phyloP scores from a whole-genome alignment of 306 rosid species.

The Casuarina cunninghamiana region DNA sequence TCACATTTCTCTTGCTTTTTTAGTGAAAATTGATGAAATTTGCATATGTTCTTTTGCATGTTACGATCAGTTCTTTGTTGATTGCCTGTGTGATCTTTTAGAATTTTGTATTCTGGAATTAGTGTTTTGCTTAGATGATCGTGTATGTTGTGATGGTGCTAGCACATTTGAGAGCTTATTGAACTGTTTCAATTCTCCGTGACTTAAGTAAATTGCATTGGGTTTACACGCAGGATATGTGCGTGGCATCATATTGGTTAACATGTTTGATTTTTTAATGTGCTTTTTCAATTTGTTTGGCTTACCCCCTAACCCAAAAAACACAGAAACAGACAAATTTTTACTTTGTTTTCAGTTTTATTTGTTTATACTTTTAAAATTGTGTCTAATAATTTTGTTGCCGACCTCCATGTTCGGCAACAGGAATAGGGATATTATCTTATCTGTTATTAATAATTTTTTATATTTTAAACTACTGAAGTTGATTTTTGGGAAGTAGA shows the following conservation, averaged over 20 bases:
- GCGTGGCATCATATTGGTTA: background rate
- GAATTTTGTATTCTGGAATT: background rate
- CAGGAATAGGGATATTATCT: background rate
- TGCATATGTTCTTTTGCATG: background rate
- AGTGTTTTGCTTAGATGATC: background rate
- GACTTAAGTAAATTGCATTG: background rate
- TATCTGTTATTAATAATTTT: background rate
- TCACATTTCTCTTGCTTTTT: background rate
- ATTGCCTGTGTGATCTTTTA: background rate
- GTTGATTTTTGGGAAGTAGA: background rate
- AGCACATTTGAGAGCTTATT: background rate
- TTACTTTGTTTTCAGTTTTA: background rate
- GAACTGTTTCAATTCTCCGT: background rate
- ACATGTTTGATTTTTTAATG: background rate
- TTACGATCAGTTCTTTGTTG: background rate
- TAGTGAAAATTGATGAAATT: conserved; percentile 1
- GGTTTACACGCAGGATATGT: background rate
- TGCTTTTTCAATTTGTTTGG: too few species aligned
- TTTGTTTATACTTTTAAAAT: background rate
- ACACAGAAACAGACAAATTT: too few species aligned
- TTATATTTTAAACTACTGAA: background rate
- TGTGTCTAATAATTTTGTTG: background rate
- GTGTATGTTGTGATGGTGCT: background rate
- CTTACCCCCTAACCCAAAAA: too few species aligned
- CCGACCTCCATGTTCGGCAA: background rate